Conservation (phyloP, 2,329 filamentous ascomycete genomes). For the Cordyceps cateniannulata region DNA sequence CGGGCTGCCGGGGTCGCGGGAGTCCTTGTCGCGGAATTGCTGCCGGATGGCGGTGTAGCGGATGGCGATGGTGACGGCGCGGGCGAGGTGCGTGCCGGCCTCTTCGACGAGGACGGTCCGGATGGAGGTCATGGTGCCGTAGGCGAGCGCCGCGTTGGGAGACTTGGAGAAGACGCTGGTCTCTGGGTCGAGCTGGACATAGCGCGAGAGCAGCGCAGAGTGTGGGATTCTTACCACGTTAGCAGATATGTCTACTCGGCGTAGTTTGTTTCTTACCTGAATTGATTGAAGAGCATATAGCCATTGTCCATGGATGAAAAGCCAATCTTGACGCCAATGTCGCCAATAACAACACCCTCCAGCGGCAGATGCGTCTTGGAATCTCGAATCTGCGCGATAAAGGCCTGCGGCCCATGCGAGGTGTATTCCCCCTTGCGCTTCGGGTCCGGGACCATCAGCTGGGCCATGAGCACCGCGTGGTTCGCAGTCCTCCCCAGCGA, state of each 20-base stretch:
- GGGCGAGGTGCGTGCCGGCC: conserved; percentile 63
- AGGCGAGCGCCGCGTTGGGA: conserved; percentile 60
- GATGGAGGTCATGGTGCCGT: conserved; percentile 71
- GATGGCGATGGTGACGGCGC: conserved; percentile 71
- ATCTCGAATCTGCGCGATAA: conserved; percentile 69
- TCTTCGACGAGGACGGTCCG: conserved; percentile 68
- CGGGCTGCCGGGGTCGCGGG: conserved; percentile 45
- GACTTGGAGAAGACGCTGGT: conserved; percentile 64
- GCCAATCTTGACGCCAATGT: conserved; percentile 75
- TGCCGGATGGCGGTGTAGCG: conserved; percentile 66
- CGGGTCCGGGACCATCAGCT: conserved; percentile 57
- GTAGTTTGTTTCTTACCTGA: conserved; percentile 32
- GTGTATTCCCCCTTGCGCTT: conserved; percentile 31
- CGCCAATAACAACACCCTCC: conserved; percentile 65
- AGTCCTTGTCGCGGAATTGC: conserved; percentile 74
- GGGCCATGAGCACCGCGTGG: conserved; percentile 72
- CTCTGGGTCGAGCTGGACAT: conserved; percentile 60
- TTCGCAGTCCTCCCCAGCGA: conserved; percentile 71
- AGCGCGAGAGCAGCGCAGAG: conserved; percentile 65
- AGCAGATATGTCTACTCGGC: conserved; percentile 2
- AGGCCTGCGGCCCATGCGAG: conserved; percentile 66
- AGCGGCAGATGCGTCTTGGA: conserved; percentile 63
- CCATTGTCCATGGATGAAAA: conserved; percentile 82
- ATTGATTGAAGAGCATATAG: conserved; percentile 68
- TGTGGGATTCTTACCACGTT: conserved; percentile 53